Evolutionary conservation across 805 yeast genomes (phyloP).

Genomic region (Candida methanosorbosa): DNA sequence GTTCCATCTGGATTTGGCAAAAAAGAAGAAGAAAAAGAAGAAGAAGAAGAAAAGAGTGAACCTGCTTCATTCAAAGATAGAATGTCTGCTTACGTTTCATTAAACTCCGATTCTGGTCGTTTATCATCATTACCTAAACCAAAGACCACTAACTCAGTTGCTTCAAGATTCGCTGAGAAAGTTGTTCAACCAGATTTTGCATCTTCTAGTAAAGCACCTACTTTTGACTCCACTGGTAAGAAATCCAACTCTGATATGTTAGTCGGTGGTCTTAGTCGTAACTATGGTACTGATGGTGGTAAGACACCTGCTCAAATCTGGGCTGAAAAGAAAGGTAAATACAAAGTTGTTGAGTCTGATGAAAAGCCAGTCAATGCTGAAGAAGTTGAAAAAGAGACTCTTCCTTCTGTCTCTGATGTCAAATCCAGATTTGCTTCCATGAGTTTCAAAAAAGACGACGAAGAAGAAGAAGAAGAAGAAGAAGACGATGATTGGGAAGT

Average conservation of each 20-base stretch:
- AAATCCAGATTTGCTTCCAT: slow-evolving; percentile 23
- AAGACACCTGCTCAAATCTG: slow-evolving; percentile 92
- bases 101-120: slow-evolving; percentile 34
- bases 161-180: slow-evolving; percentile 34
- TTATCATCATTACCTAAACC: slow-evolving; percentile 59
- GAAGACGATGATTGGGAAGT: slow-evolving; percentile 18
- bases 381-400: slow-evolving; percentile 14
- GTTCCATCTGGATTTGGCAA: slow-evolving; percentile 3
- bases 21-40: slow-evolving; percentile 33
- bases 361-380: slow-evolving; percentile 23
- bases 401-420: slow-evolving; percentile 22
- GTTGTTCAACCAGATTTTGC: slow-evolving; percentile 28
- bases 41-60: slow-evolving; percentile 34
- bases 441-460: slow-evolving; percentile 15
- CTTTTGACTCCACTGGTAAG: slow-evolving; percentile 17
- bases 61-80: slow-evolving; percentile 42
- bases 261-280: slow-evolving; percentile 50
- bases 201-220: slow-evolving; percentile 18
- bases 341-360: slow-evolving; percentile 30
- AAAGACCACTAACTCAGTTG: slow-evolving; percentile 40
- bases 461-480: slow-evolving; percentile 10
- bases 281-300: slow-evolving; percentile 63
- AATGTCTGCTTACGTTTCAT: slow-evolving; percentile 19
- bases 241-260: slow-evolving; percentile 33
- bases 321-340: slow-evolving; percentile 85